Evolutionary conservation across 2,329 filamentous ascomycete species (phyloP).

Genomic region (Rhynchosporium agropyri): DNA sequence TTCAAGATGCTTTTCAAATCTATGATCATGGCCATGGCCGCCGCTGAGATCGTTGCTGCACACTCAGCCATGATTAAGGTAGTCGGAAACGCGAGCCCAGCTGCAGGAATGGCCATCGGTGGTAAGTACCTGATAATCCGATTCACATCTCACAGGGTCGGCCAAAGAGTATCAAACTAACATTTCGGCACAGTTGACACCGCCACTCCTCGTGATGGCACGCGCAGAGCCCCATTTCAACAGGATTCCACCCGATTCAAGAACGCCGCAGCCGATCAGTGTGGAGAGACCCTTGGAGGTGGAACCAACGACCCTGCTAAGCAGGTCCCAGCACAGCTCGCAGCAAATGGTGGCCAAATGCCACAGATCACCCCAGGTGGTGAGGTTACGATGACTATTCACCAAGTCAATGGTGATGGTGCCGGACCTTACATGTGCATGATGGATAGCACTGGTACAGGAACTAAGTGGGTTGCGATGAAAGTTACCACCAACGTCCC

Average conservation of each 20-base stretch:
- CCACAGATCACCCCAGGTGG: conserved; percentile 62
- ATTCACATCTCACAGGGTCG: not conserved
- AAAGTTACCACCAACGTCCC: conserved; percentile 57
- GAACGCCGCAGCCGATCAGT: conserved; percentile 52
- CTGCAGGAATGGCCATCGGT: conserved; percentile 53
- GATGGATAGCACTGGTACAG: conserved; percentile 64
- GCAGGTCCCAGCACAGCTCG: conserved; percentile 59
- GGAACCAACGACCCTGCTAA: conserved; percentile 60
- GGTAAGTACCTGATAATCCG: conserved; percentile 40
- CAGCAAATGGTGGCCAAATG: conserved; percentile 55
- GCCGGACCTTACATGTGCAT: conserved; percentile 65
- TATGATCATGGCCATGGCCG: conserved; percentile 53
- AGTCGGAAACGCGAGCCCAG: conserved; percentile 56
- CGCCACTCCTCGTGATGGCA: conserved; percentile 63
- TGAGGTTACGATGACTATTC: conserved; percentile 61
- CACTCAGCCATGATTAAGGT: conserved; percentile 63
- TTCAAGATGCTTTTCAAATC: conserved; percentile 47
- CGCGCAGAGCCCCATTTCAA: conserved; percentile 62
- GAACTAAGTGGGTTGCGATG: conserved; percentile 55
- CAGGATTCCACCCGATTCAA: conserved; percentile 65
- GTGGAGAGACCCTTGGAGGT: conserved; percentile 60
- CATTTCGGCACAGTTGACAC: conserved; percentile 49
- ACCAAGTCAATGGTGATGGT: conserved; percentile 68
- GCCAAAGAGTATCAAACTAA: not conserved
- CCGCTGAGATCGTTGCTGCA: conserved; percentile 57